These are phyloP conservation scores for Rosellinia necatrix DNA, from an alignment of 2,329 filamentous ascomycete genomes.

Conservation along the genomic window DNA sequence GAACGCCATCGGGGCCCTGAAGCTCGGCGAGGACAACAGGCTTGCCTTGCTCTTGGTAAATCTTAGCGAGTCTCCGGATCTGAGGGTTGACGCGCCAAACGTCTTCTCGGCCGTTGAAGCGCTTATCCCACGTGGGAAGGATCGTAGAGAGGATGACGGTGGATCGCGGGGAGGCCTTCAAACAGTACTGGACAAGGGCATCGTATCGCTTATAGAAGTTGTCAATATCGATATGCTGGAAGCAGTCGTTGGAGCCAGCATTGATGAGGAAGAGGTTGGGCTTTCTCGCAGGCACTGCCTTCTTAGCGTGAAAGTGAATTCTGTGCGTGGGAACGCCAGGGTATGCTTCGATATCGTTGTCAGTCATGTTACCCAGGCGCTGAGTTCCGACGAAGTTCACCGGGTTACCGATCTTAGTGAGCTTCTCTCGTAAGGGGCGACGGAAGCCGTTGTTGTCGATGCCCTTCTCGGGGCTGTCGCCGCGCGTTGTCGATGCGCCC, in stretches of 20 bases:
- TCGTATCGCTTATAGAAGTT: constrained; percentile 42
- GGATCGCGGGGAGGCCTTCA: constrained; percentile 39
- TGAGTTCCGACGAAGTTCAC: constrained; percentile 44
- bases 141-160: constrained; percentile 41
- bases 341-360: constrained; percentile 44
- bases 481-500: constrained; percentile 41
- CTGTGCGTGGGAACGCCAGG: constrained; percentile 39
- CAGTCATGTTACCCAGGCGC: constrained; percentile 42
- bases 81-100: constrained; percentile 40
- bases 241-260: constrained; percentile 44
- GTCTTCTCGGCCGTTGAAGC: constrained; percentile 42
- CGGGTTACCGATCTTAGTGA: constrained; percentile 39
- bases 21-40: constrained; percentile 42
- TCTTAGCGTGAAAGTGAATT: constrained; percentile 38
- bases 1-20: constrained; percentile 40
- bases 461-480: constrained; percentile 39
- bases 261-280: constrained; percentile 44
- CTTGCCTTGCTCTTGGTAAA: constrained; percentile 38
- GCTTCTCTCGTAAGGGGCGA: constrained; percentile 42
- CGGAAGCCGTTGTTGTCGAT: constrained; percentile 43
- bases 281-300: constrained; percentile 37
- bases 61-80: constrained; percentile 39
- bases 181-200: constrained; percentile 39
- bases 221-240: constrained; percentile 40
- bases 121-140: constrained; percentile 40